Evolutionary conservation across 2,329 filamentous ascomycete genomes (phyloP).

Genomic region (Huntiella abstrusa): DNA sequence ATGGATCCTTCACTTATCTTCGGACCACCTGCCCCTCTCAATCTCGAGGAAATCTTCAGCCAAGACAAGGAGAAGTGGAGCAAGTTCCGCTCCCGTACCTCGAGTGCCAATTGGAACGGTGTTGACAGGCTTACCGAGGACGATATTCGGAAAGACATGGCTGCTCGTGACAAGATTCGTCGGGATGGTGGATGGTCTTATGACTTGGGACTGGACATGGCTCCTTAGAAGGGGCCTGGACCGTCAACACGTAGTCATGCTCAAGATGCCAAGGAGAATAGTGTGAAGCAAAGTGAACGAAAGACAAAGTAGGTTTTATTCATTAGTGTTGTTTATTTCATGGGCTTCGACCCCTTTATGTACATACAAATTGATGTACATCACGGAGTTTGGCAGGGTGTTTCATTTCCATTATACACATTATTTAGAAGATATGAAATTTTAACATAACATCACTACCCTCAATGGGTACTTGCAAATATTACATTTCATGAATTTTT

Average conservation of each 20-base stretch:
- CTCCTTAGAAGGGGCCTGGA: conserved; percentile 14
- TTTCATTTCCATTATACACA: too few species aligned
- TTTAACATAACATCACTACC: too few species aligned
- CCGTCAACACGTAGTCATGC: neutral
- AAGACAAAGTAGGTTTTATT: too few species aligned
- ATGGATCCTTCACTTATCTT: conserved; percentile 76
- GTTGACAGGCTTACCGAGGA: conserved; percentile 71
- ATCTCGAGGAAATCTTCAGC: conserved; percentile 92
- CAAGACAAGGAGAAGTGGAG: conserved; percentile 71
- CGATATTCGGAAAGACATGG: conserved; percentile 63
- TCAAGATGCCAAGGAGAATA: neutral
- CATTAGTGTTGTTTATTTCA: too few species aligned
- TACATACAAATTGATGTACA: too few species aligned
- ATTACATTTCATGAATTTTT: too few species aligned
- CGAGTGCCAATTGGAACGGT: conserved; percentile 84
- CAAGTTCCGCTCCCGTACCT: conserved; percentile 78
- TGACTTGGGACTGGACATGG: conserved; percentile 31
- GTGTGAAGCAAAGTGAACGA: too few species aligned
- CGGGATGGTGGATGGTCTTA: conserved; percentile 76
- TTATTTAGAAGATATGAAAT: too few species aligned
- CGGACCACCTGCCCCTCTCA: conserved; percentile 68
- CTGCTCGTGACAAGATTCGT: conserved; percentile 59
- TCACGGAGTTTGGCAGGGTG: too few species aligned
- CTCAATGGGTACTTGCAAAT: too few species aligned
- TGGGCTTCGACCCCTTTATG: too few species aligned